A percentile compares a stretch with the other conserved stretches of the same genome.
phyloP scores from a whole-genome alignment of 2,329 filamentous ascomycete genomes.

The Monosporascus sp. region DNA sequence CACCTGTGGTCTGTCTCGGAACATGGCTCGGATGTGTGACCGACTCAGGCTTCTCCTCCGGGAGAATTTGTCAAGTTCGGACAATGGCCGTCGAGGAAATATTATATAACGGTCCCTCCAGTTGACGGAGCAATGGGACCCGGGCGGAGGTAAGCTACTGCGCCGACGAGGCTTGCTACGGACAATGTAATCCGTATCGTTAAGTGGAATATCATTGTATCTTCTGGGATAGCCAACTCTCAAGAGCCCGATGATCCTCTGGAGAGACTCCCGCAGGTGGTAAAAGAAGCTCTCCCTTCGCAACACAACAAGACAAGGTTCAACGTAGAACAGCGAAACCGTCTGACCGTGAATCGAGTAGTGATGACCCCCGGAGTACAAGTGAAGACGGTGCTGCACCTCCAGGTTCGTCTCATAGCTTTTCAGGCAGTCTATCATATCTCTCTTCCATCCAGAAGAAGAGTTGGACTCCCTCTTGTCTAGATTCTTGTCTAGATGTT shows the following conservation, averaged over 20 bases:
- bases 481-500: not conserved
- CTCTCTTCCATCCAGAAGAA: conserved; percentile 12
- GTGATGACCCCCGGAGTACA: conserved; percentile 18
- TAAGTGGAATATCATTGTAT: not conserved
- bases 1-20: conserved; percentile 20
- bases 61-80: conserved; percentile 25
- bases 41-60: conserved; percentile 31
- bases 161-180: conserved; percentile 8
- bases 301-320: conserved; percentile 9
- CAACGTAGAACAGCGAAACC: conserved; percentile 17
- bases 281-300: not conserved
- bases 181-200: not conserved
- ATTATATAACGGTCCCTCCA: conserved; percentile 5
- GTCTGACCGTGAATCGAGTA: conserved; percentile 38
- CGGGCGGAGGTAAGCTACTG: conserved; percentile 12
- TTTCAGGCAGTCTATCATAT: conserved; percentile 15
- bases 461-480: no score
- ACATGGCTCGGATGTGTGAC: conserved; percentile 30
- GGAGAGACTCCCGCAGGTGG: not conserved
- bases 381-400: conserved; percentile 7
- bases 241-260: not conserved
- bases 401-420: conserved; percentile 2
- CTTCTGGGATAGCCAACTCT: not conserved
- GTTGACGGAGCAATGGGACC: conserved; percentile 7
- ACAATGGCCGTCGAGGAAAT: conserved; percentile 21